Conservation (phyloP, 495 filamentous ascomycete species). For the Talaromyces thailandensis region DNA sequence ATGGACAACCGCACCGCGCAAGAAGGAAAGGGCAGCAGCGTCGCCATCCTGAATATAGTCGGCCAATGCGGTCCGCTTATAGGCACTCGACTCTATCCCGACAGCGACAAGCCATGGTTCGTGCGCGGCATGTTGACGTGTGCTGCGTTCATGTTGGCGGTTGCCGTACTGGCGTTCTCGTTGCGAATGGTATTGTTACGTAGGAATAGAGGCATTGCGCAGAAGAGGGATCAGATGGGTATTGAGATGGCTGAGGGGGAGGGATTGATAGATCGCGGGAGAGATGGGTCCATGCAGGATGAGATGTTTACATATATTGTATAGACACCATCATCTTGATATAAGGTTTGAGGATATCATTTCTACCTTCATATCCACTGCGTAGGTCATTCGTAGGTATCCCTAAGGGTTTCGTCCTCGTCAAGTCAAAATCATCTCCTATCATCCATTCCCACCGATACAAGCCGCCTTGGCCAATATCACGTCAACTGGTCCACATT, state of each 20-base stretch:
- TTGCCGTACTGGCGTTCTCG: constrained; percentile 33
- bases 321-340: background rate
- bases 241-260: constrained; percentile 17
- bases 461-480: constrained; percentile 56
- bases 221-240: constrained; percentile 12
- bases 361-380: background rate
- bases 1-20: constrained; percentile 53
- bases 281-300: background rate
- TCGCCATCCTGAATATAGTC: constrained; percentile 49
- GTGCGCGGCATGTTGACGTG: constrained; percentile 49
- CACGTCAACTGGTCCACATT: too few relatives aligned
- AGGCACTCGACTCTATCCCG: constrained; percentile 52
- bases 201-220: constrained; percentile 25
- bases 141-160: constrained; percentile 46
- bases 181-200: constrained; percentile 37
- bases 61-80: constrained; percentile 56
- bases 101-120: constrained; percentile 48
- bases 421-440: too few relatives aligned
- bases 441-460: constrained; percentile 48
- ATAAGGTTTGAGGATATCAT: background rate
- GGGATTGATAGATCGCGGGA: constrained; percentile 3
- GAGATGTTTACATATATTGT: constrained; percentile 6
- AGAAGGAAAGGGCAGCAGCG: constrained; percentile 46
- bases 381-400: background rate
- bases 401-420: too few relatives aligned